Percentiles rank a stretch among this genome's conserved stretches.
These are phyloP conservation scores for Solanum aculeatissimum DNA, from an alignment of 305 asterid species.

Conservation along the genomic window DNA sequence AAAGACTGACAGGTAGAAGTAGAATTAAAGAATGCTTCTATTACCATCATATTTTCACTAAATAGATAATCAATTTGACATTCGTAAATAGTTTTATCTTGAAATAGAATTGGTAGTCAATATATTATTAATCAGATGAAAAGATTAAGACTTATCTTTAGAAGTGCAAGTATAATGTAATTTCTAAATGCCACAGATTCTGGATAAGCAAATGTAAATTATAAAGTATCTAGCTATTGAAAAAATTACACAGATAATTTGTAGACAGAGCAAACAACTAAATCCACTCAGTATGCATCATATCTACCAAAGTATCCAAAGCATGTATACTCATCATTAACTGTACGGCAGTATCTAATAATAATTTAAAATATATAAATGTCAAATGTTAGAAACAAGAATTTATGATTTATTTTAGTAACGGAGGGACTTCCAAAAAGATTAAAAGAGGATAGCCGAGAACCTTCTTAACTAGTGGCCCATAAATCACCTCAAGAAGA, in stretches of 20 bases:
- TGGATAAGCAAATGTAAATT: background rate
- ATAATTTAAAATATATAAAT: slow-evolving; percentile 6
- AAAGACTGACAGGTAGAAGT: background rate
- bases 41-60: background rate
- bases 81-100: background rate
- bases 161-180: background rate
- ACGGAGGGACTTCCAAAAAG: slow-evolving; percentile 1
- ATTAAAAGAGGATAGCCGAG: background rate
- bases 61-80: background rate
- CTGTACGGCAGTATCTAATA: slow-evolving; percentile 65
- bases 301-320: slow-evolving; percentile 90
- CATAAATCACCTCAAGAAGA: slow-evolving; percentile 75
- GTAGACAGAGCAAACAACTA: background rate
- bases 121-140: background rate
- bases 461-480: slow-evolving; percentile 62
- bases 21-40: background rate
- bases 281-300: slow-evolving; percentile 2
- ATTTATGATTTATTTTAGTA: background rate
- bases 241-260: background rate
- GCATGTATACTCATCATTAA: slow-evolving; percentile 89
- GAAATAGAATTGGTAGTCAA: background rate
- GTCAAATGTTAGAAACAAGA: background rate
- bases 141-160: background rate
- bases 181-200: background rate
- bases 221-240: background rate